These are phyloP conservation scores for Asparagopsis taxiformis DNA, from an alignment of 31 red algal genomes.

Conservation along the genomic window DNA sequence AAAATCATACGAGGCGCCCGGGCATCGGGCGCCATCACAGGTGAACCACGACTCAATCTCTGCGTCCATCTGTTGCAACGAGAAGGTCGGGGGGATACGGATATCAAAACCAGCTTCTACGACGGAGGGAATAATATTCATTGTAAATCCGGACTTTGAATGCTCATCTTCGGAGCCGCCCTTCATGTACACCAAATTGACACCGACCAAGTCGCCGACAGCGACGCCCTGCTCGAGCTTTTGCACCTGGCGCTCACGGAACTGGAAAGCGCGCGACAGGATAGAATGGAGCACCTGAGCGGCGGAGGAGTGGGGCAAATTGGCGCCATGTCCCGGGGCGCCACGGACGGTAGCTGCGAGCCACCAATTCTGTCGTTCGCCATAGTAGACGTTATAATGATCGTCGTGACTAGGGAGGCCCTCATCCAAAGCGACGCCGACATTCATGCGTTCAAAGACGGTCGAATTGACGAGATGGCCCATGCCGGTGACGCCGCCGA, in stretches of 20 bases:
- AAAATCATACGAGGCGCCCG: slow-evolving; percentile 32
- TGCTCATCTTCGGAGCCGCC: slow-evolving; percentile 36
- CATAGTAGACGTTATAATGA: slow-evolving; percentile 66
- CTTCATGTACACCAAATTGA: slow-evolving; percentile 77
- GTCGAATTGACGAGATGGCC: slow-evolving; percentile 49
- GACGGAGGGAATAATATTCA: slow-evolving; percentile 89
- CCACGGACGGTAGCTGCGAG: slow-evolving; percentile 34
- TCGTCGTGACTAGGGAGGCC: slow-evolving; percentile 51
- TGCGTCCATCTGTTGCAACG: slow-evolving; percentile 17
- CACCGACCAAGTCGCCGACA: slow-evolving; percentile 66
- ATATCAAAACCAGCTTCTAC: slow-evolving; percentile 85
- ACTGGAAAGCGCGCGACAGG: slow-evolving; percentile 24
- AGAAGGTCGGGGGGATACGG: slow-evolving; percentile 77
- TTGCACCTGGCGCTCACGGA: slow-evolving; percentile 24
- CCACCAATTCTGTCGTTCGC: slow-evolving; percentile 92
- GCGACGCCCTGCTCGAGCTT: slow-evolving; percentile 27
- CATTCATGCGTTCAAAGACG: slow-evolving; percentile 38
- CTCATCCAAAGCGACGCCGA: slow-evolving; percentile 86
- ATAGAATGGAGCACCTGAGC: slow-evolving; percentile 46
- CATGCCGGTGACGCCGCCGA: slow-evolving; percentile 84
- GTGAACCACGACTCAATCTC: slow-evolving; percentile 62
- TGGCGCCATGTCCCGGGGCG: slow-evolving; percentile 82
- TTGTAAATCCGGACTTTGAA: slow-evolving; percentile 31
- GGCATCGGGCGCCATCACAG: slow-evolving; percentile 32
- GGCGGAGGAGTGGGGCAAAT: slow-evolving; percentile 67